Conservation (phyloP, 106 monocot genomes). For the Platanthera zijinensis region DNA sequence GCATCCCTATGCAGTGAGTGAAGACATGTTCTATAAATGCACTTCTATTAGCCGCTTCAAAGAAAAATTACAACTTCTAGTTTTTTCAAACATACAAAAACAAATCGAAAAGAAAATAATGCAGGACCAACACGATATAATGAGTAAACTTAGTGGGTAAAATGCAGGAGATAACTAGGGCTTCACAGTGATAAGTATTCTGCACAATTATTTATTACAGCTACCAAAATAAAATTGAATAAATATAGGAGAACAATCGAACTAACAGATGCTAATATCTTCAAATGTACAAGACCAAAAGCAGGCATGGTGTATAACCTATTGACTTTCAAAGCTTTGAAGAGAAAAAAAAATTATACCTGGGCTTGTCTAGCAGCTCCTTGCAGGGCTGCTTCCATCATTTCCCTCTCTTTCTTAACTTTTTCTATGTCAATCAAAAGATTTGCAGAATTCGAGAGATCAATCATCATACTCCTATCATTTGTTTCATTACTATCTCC, state of each 20-base stretch:
- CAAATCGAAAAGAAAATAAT: background rate
- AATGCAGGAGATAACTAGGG: background rate
- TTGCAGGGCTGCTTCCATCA: conserved; percentile 93
- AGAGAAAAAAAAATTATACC: conserved; percentile 31
- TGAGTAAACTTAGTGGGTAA: background rate
- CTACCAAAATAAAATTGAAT: too few relatives aligned
- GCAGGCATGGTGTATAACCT: background rate
- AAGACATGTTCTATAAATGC: background rate
- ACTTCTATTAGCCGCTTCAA: background rate
- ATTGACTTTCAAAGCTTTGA: background rate
- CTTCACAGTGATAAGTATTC: too few relatives aligned
- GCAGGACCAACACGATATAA: background rate
- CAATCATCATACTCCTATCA: conserved; percentile 3
- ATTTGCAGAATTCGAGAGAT: conserved; percentile 15
- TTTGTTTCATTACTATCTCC: conserved; percentile 20
- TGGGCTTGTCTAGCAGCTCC: conserved; percentile 96
- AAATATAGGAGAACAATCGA: background rate
- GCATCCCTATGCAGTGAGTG: background rate
- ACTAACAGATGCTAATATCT: background rate
- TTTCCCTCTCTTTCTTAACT: conserved; percentile 65
- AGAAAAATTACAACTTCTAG: background rate
- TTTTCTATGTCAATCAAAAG: conserved; percentile 45
- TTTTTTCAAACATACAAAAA: background rate
- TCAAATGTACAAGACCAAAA: background rate
- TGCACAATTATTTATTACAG: too few relatives aligned